Conservation (phyloP, 2,329 filamentous ascomycete species). For the Dactylellina leptospora region DNA sequence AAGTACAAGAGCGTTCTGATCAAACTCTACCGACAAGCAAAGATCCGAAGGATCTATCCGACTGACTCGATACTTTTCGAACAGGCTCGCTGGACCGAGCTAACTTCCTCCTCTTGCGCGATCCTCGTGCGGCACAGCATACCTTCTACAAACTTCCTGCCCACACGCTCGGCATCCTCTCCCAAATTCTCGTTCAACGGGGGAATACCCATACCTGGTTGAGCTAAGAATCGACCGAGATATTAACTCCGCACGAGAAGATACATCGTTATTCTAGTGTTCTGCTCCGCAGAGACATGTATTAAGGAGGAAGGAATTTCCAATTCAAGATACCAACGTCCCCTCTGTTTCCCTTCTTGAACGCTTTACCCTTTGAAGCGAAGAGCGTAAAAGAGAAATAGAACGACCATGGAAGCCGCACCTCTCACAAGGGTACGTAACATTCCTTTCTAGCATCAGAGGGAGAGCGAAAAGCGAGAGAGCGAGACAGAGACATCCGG, state of each 20-base stretch:
- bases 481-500: no score
- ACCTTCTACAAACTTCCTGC: constrained; percentile 22
- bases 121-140: constrained; percentile 30
- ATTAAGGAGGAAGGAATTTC: constrained; percentile 52
- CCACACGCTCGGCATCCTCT: constrained; percentile 3
- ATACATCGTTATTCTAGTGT: no score
- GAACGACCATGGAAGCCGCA: constrained; percentile 51
- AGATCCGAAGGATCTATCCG: constrained; percentile 7
- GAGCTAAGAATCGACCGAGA: constrained; percentile 2
- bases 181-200: constrained; percentile 10
- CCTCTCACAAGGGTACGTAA: constrained; percentile 52
- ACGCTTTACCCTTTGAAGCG: not conserved
- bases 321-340: constrained; percentile 36
- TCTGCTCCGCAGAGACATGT: constrained; percentile 45
- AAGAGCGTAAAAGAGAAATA: not conserved
- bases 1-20: no score
- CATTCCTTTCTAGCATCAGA: constrained; percentile 10
- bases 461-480: no score
- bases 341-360: constrained; percentile 1
- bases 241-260: no score
- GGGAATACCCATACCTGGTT: constrained; percentile 4
- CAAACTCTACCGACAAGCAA: not conserved
- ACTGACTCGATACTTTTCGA: constrained; percentile 23
- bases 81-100: constrained; percentile 53
- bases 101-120: constrained; percentile 28